Evolutionary conservation across 495 filamentous ascomycete genomes (phyloP).

Genomic region (Penicillium chermesinum): DNA sequence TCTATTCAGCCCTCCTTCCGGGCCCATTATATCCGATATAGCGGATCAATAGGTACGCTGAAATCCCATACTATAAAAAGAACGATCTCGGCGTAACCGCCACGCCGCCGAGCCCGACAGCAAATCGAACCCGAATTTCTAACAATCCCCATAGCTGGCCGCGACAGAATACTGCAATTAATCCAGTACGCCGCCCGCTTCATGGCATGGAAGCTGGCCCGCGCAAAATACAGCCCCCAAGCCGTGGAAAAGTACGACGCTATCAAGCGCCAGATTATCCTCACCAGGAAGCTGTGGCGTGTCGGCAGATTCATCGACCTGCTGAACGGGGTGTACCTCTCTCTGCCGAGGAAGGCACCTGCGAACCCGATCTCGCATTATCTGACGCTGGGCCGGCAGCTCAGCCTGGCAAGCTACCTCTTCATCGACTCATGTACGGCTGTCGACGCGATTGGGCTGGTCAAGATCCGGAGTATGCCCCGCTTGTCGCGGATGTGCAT

Average conservation of each 20-base stretch:
- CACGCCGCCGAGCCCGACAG: too few species aligned
- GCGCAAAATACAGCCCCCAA: background rate
- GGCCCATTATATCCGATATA: background rate
- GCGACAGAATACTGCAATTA: background rate
- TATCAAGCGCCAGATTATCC: background rate
- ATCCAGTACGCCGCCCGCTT: background rate
- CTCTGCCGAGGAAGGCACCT: background rate
- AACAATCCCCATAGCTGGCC: background rate
- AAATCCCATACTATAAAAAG: too few species aligned
- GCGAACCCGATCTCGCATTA: background rate
- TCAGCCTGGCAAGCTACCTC: background rate
- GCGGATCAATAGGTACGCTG: background rate
- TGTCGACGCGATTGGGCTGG: background rate
- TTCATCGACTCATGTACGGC: background rate
- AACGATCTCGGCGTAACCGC: too few species aligned
- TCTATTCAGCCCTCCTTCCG: background rate
- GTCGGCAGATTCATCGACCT: background rate
- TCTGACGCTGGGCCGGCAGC: background rate
- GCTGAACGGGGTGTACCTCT: background rate
- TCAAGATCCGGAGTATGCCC: background rate
- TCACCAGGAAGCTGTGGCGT: background rate
- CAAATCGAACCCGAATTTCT: background rate
- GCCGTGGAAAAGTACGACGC: background rate
- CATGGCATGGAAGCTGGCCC: background rate
- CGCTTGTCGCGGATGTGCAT: background rate